Evolutionary conservation across 352 stramenopile species (phyloP), one percentile per base, ranked within the genome.

Genomic region (Phytophthora pseudosyringae): DNA sequence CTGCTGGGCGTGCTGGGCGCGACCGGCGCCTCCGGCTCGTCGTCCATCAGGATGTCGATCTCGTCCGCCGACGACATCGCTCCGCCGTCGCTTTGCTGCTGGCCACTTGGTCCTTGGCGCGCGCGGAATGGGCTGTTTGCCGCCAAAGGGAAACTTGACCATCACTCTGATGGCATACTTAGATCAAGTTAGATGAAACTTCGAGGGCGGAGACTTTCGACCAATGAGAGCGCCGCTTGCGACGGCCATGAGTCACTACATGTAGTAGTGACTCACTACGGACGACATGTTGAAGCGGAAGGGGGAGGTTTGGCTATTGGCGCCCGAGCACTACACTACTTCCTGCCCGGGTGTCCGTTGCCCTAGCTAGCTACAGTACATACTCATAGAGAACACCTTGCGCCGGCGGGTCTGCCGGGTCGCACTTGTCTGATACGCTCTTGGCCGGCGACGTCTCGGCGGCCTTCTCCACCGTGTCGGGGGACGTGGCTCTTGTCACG

Each of bases 331-430:
- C 5, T 47, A 55, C 21, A 25, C n/a, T 26, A 51, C 29, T 21
- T 21, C 21, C 21, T 47, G 46, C 35, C 32, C 16, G 47, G 55
- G 40, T 35, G 3, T 12, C 36, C 25, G 5, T 32, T 33, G 43
- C 12, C 44, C 44, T 62, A 48, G 36, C 43, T 52, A 58, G 38
- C 63, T 72, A 91, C 66, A 89, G 61, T 40, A 88, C 80, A 69
- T 86, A 87, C 64, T 91, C 82, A 59, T 88, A 91, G 29, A 91
- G 64, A 67, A 91, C 69, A 32, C 59, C 61, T 33, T 78, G 61
- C 3, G 51, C 16, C 3, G 64, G 59, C 26, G 63, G 44, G 32
- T 70, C 50, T 35, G 55, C 26, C 16, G 59, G 51, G 25, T 64
- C 39, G 44, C 36, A 47, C 44, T 70, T 68, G 62, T 25, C 40